Base-by-base conservation (phyloP, 2,329 filamentous ascomycete species). In the Didymella sp. region DNA sequence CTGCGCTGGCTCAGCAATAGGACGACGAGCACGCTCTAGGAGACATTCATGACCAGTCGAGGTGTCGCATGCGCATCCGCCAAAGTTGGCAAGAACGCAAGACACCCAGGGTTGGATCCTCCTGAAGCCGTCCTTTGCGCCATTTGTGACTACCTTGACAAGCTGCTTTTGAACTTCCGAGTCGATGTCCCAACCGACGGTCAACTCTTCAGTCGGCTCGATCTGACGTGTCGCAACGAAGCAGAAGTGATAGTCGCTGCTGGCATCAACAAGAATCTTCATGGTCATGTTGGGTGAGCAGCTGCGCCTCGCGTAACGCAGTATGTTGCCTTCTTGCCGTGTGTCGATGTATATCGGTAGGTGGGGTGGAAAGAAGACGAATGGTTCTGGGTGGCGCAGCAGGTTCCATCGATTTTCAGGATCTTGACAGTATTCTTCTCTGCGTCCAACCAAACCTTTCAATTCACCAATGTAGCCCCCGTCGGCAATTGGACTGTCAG, bases 331-430 rank as follows among this genome's bases (percentile, higher is more conserved):
- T 78, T 96, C 92, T 73, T 86, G 86, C 58, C 95, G 85, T 9
- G 93, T 95, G 76, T 97, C 95, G 69, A 99, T 95, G 77, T 93
- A 96, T 12, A 99, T 85, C 0, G 94, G 94, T 8, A 98, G 85
- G 56, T 88, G 84, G 1, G 92, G 91, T 69, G 96, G 93, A 76
- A 98, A 82, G 73, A 83, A 83, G 44, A 83, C 81, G 61, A 83
- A 83, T 4, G 81, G 81, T 63, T 82, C 80, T 2, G 81, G 81
- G 61, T 83, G 81, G 53, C 77, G 77, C 42, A 83, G 62, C 5
- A 74, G 66, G 5, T 75, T 68, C 81, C 81, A 83, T 56, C 80
- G 76, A 51, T 82, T 82, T 11, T 72, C 61, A 22, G 76, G 73
- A 46, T 82, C 79, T 13, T 73, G 63, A 48, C 75, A 76, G 69